Conservation (phyloP, 805 yeast species). For the Huiozyma naganishii region DNA sequence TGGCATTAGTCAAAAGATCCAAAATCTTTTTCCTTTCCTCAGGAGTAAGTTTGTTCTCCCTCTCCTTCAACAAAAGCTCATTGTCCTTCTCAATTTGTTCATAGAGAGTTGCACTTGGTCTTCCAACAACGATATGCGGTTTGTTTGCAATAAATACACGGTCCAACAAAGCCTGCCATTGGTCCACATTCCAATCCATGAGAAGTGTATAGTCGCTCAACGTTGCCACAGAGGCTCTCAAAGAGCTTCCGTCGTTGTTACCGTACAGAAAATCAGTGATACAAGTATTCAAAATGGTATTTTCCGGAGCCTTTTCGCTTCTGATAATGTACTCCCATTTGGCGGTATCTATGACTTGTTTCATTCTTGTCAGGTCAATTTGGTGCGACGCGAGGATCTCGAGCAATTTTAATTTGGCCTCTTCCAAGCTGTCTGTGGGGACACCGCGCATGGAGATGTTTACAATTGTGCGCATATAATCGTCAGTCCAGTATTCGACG, state of each 20-base stretch:
- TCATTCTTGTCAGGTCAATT: slow-evolving; percentile 56
- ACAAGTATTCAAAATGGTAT: slow-evolving; percentile 51
- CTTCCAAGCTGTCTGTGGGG: slow-evolving; percentile 51
- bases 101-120: slow-evolving; percentile 53
- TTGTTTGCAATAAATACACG: slow-evolving; percentile 48
- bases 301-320: slow-evolving; percentile 50
- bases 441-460: slow-evolving; percentile 55
- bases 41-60: slow-evolving; percentile 44
- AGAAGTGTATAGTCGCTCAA: slow-evolving; percentile 46
- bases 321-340: slow-evolving; percentile 49
- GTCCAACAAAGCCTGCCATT: slow-evolving; percentile 55
- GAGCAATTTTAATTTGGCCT: slow-evolving; percentile 42
- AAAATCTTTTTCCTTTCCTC: slow-evolving; percentile 47
- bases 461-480: slow-evolving; percentile 52
- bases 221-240: slow-evolving; percentile 43
- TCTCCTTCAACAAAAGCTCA: slow-evolving; percentile 37
- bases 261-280: slow-evolving; percentile 79
- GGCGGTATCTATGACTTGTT: slow-evolving; percentile 55
- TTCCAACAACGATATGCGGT: slow-evolving; percentile 56
- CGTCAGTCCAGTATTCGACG: slow-evolving; percentile 61
- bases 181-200: slow-evolving; percentile 44
- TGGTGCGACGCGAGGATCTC: slow-evolving; percentile 44
- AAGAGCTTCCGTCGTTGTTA: slow-evolving; percentile 43
- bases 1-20: slow-evolving; percentile 48
- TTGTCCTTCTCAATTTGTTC: slow-evolving; percentile 40